Conservation (phyloP, 108 stramenopile genomes). For the Parietichytrium sp. region DNA sequence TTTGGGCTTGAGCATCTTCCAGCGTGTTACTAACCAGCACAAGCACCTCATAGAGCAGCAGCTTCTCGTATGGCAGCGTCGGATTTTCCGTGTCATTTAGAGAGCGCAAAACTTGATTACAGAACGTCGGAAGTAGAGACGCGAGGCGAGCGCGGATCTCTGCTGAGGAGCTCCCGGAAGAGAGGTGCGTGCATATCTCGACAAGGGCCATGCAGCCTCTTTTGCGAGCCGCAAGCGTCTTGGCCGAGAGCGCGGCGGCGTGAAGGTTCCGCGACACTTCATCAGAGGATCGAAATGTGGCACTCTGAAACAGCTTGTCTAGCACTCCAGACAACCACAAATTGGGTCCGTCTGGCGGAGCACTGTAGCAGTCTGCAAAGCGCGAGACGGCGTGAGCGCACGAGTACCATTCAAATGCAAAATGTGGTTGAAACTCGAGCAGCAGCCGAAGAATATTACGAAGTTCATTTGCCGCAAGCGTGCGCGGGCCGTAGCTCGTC, state of each 20-base stretch:
- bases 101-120: background rate
- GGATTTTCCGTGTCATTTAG: background rate
- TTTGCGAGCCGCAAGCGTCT: background rate
- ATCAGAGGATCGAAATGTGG: too few relatives aligned
- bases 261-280: too few relatives aligned
- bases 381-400: constrained; percentile 39
- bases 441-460: too few relatives aligned
- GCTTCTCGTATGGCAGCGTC: background rate
- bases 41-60: constrained; percentile 1
- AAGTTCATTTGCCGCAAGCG: too few relatives aligned
- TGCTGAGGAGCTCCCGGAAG: background rate
- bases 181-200: constrained; percentile 24
- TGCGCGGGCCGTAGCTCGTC: too few relatives aligned
- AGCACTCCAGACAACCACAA: background rate
- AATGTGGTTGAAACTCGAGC: too few relatives aligned
- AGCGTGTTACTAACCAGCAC: constrained; percentile 36
- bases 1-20: background rate
- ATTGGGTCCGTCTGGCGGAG: background rate
- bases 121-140: background rate
- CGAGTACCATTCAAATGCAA: too few relatives aligned
- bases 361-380: background rate
- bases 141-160: constrained; percentile 31
- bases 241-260: background rate
- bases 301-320: constrained; percentile 17
- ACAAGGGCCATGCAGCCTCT: background rate